phyloP scores from a whole-genome alignment of 768 basidiomycete species.

The Daedaleopsis nitida region DNA sequence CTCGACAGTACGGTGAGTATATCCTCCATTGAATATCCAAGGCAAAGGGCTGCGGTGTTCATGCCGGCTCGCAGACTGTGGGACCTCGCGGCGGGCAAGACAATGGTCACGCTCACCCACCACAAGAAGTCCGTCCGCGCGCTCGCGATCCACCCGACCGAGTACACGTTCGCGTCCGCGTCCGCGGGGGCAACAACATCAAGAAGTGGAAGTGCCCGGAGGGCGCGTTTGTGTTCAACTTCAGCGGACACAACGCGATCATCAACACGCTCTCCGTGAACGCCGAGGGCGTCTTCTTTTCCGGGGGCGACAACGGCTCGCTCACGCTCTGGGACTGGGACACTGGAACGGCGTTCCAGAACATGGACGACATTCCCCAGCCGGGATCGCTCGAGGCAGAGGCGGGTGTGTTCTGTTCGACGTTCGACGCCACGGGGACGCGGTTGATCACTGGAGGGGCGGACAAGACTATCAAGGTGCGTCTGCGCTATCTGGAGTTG shows the following conservation, averaged over 20 bases:
- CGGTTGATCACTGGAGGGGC: constrained; percentile 94
- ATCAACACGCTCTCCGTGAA: constrained; percentile 96
- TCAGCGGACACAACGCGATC: constrained; percentile 94
- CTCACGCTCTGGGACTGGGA: constrained; percentile 94
- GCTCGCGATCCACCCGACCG: constrained; percentile 92
- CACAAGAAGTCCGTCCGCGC: constrained; percentile 98
- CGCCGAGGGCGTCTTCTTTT: constrained; percentile 95
- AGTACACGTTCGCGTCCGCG: constrained; percentile 94
- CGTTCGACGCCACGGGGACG: constrained; percentile 95
- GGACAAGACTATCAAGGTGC: constrained; percentile 97
- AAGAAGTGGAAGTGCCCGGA: constrained; percentile 99
- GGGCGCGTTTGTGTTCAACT: constrained; percentile 94
- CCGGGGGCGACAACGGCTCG: constrained; percentile 93
- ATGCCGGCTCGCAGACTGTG: constrained; percentile 60
- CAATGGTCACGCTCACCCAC: constrained; percentile 95
- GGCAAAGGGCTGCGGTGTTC: neutral
- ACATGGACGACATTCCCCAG: constrained; percentile 90
- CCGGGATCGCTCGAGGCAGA: constrained; percentile 98
- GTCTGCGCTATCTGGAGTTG: constrained; percentile 22
- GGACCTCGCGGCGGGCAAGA: constrained; percentile 98
- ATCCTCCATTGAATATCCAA: neutral
- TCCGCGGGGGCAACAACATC: constrained; percentile 99
- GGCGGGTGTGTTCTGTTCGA: constrained; percentile 94
- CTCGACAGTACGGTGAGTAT: constrained; percentile 80
- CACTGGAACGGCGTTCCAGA: constrained; percentile 94